phyloP scores from a whole-genome alignment of 2,329 filamentous ascomycete species.

The Dothidotthia symphoricarpi region DNA sequence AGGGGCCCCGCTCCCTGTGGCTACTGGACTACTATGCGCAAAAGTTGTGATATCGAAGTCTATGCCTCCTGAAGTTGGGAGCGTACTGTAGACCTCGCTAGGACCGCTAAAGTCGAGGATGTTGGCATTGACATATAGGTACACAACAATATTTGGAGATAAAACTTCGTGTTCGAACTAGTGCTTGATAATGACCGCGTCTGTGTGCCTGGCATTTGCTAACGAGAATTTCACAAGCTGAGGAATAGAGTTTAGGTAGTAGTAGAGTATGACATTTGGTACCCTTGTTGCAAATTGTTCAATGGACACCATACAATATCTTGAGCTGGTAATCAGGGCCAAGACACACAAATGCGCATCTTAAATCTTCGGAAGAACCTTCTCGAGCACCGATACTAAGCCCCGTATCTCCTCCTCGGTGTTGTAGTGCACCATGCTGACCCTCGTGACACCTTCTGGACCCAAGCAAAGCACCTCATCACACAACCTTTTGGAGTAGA shows the following conservation, averaged over 20 bases:
- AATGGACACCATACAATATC: too few species aligned
- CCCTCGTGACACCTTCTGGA: conserved; percentile 63
- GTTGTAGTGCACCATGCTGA: conserved; percentile 74
- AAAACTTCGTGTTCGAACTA: too few species aligned
- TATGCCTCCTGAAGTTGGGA: conserved; percentile 23
- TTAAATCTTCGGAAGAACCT: conserved; percentile 40
- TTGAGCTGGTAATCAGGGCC: too few species aligned
- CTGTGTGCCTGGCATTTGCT: too few species aligned
- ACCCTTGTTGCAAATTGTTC: too few species aligned
- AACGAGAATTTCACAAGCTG: too few species aligned
- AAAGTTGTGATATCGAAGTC: conserved; percentile 40
- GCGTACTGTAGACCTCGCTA: conserved; percentile 38
- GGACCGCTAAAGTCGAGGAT: conserved; percentile 46
- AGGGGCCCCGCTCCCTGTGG: conserved; percentile 24
- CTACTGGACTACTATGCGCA: conserved; percentile 24
- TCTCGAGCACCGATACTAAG: conserved; percentile 55
- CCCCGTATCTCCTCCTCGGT: conserved; percentile 60
- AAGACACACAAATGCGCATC: not conserved
- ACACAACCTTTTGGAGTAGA: conserved; percentile 65
- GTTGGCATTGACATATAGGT: conserved; percentile 42
- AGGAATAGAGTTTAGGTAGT: too few species aligned
- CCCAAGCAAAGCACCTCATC: conserved; percentile 59
- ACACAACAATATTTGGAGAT: conserved; percentile 40
- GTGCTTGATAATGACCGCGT: too few species aligned
- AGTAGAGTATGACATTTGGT: too few species aligned